These are phyloP conservation scores for Batrachochytrium dendrobatidis DNA, from an alignment of 371 early-diverging fungal genomes.

Conservation along the genomic window DNA sequence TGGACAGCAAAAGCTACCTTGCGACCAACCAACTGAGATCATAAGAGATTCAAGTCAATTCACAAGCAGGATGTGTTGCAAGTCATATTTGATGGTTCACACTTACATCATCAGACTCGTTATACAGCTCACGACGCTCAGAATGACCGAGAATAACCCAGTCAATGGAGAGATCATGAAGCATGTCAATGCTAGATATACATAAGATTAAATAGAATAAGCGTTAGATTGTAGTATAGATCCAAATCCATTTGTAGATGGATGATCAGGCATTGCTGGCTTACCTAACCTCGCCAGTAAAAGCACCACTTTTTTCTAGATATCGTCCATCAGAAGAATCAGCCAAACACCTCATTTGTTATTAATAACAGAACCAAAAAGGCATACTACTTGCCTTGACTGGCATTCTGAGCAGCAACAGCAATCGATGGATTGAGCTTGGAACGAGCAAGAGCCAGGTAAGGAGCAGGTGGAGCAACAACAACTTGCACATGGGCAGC, in stretches of 20 bases:
- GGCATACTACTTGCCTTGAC: conserved; percentile 8
- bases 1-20: conserved; percentile 86
- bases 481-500: conserved; percentile 64
- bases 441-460: conserved; percentile 75
- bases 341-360: background rate
- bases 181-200: conserved; percentile 73
- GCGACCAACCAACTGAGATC: conserved; percentile 49
- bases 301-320: conserved; percentile 88
- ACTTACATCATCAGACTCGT: conserved; percentile 78
- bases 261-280: no score
- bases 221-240: no score
- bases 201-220: background rate
- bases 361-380: background rate
- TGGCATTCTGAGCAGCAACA: conserved; percentile 95
- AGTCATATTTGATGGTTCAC: background rate
- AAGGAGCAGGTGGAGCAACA: conserved; percentile 93
- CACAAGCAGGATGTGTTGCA: background rate
- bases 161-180: conserved; percentile 90
- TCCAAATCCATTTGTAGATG: no score
- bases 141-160: conserved; percentile 99
- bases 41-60: background rate
- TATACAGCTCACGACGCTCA: conserved; percentile 92
- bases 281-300: conserved; percentile 96
- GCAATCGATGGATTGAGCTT: conserved; percentile 71
- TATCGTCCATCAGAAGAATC: no score